Base-by-base conservation (phyloP, 2,329 filamentous ascomycete species). In the Aspergillus sp. region DNA sequence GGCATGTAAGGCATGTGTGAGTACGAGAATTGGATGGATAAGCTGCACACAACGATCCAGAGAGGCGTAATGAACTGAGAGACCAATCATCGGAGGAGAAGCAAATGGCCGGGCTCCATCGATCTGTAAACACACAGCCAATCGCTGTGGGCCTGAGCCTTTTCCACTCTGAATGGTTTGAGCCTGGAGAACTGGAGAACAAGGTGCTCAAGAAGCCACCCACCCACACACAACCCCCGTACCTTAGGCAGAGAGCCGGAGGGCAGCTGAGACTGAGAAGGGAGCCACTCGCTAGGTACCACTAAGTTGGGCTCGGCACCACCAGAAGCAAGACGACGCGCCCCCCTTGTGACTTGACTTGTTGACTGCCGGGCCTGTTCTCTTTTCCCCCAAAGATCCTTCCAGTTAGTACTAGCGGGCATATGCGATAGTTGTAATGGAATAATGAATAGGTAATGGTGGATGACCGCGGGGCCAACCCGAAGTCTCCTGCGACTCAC, bases 21-120 rank as follows among this genome's bases (percentile, higher is more conserved):
- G 53, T 48, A 39, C 23, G 19, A 52, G 49, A 21, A 55, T 56
- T 9, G 32, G 41, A 41, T 54, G 52, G 28, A 58, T 39, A 55
- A 52, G 51, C 48, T 48, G 30, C 43, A 49, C 49, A 58, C 28
- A 13, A 25, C 38, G 28, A 43, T 25, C 36, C 47, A 51, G 47
- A 54, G 58, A 49, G 28, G 21, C 43, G 52, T 53, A 43, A 50
- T 32, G 50, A 57, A 43, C 30, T 32, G 19, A 23, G 28, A 43
- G 32, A 47, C 52, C 36, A 51, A 51, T 48, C 32, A 38, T 43
- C 39, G 41, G 43, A 45, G 41, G 49, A 59, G 55, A 49, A 61
- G 59, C 56, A 53, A 56, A 63, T 58, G 55, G 59, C 25, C 41
- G 57, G 32, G 39, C 57, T 54, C 57, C 57, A 54, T 32, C 19